Percentiles rank a stretch among this genome's conserved stretches.
phyloP scores from a whole-genome alignment of 371 early-diverging fungal species.

The Lichtheimia corymbifera region DNA sequence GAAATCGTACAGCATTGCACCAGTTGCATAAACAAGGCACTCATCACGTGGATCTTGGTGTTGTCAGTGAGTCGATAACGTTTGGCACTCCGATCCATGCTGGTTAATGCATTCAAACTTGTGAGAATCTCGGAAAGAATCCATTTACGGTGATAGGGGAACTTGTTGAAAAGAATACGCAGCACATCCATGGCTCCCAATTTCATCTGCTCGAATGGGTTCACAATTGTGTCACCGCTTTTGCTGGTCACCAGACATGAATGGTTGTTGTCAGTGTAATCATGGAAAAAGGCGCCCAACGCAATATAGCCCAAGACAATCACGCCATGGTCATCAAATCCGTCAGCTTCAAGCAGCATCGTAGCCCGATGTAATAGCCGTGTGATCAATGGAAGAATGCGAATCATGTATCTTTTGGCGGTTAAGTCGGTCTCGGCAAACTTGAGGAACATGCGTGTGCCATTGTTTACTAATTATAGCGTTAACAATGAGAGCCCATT shows the following conservation, averaged over 20 bases:
- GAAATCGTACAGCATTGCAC: constrained; percentile 68
- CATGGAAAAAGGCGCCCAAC: constrained; percentile 44
- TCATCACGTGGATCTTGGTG: constrained; percentile 71
- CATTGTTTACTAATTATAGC: constrained; percentile 20
- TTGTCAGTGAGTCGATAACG: constrained; percentile 67
- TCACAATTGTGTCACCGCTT: constrained; percentile 25
- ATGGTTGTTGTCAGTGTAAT: constrained; percentile 21
- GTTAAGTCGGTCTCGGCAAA: constrained; percentile 18
- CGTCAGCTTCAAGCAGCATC: constrained; percentile 25
- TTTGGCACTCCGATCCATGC: constrained; percentile 46
- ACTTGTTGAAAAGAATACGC: constrained; percentile 60
- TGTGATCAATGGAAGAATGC: constrained; percentile 24
- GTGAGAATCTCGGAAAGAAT: constrained; percentile 86
- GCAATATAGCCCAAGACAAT: constrained; percentile 39
- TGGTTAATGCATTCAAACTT: constrained; percentile 64
- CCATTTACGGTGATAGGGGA: constrained; percentile 70
- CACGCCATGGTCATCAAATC: constrained; percentile 35
- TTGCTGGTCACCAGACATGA: constrained; percentile 14
- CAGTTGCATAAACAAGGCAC: constrained; percentile 81
- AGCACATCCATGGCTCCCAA: constrained; percentile 48
- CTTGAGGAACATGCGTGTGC: constrained; percentile 18
- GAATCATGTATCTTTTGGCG: constrained; percentile 17
- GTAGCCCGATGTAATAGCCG: constrained; percentile 28
- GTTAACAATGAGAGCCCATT: not conserved
- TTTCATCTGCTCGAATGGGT: constrained; percentile 50